Base-by-base conservation (phyloP, 805 yeast species). In the Lipomyces chichibuensis region DNA sequence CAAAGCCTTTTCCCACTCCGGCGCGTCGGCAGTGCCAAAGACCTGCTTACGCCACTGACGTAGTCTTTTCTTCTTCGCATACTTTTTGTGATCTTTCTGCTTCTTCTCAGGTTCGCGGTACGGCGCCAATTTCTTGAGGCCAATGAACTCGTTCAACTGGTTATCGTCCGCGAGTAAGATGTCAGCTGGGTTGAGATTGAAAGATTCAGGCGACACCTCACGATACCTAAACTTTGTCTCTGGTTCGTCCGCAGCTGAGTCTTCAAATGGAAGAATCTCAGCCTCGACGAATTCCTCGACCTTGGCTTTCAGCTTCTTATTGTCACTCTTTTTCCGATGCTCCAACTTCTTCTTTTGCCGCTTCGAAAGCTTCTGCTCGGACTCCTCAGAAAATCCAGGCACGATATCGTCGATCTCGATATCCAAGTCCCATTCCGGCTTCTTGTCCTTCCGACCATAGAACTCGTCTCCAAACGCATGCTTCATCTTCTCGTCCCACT, bases 131-230 rank as follows among this genome's bases (percentile, higher is more conserved):
- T 93, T 93, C 81, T 94, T 94, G 74, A 95, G 80, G 27, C 97
- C 95, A 65, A 92, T 88, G 74, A 83, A 92, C 65, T 88, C 89
- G 78, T 95, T 95, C 77, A 95, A 82, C 59, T 89, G 90, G 68
- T 84, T 83, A 77, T 95, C 99, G 75, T 91, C 94, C 14, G 99
- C 99, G 66, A 91, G 80, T 63, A 95, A 81, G 59, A 95, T 95
- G 74, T 95, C 99, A 69, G 95, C 84, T 0, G 95, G 84, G 0
- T 90, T 83, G 59, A 95, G 82, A 13, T 98, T 98, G 79, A 85
- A 95, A 9, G 92, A 81, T 74, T 95, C 98, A 8, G 99, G 98
- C 0, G 97, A 92, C 3, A 95, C 98, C 73, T 92, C 97, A 74
- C 98, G 85, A 76, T 95, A 95, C 73, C 87, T 88, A 83, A 95